Evolutionary conservation across 192 early-diverging fungal species (phyloP).

Genomic region (Coemansia sp.): DNA sequence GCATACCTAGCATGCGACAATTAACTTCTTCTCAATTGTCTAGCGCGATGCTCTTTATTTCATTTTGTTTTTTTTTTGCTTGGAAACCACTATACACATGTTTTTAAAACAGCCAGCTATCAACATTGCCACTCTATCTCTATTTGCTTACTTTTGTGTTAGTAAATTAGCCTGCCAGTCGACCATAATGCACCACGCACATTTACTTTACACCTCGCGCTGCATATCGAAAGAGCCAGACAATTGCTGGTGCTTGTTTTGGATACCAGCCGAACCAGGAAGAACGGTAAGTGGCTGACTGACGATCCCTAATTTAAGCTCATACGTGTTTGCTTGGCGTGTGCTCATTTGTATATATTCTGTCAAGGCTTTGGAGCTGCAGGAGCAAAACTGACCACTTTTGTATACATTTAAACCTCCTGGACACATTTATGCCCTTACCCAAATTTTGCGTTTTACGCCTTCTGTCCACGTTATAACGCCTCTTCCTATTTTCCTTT

Average conservation of each 20-base stretch:
- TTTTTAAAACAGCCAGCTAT: not conserved
- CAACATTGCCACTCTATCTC: constrained; percentile 3
- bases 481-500: not conserved
- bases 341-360: not conserved
- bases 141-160: not conserved
- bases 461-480: not conserved
- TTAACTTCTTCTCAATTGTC: constrained; percentile 1
- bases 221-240: constrained; percentile 3
- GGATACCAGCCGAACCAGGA: not conserved
- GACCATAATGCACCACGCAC: not conserved
- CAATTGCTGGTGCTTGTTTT: constrained; percentile 1
- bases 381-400: not conserved
- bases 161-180: not conserved
- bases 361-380: not conserved
- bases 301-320: constrained; percentile 1
- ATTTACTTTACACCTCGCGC: not conserved
- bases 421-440: not conserved
- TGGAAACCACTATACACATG: not conserved
- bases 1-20: too few relatives aligned
- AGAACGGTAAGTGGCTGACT: not conserved
- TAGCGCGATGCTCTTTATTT: not conserved
- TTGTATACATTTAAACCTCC: not conserved
- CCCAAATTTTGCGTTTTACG: not conserved
- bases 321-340: not conserved
- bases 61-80: not conserved